Conservation (phyloP, 495 filamentous ascomycete species). For the Podospora pseudoanserina region DNA sequence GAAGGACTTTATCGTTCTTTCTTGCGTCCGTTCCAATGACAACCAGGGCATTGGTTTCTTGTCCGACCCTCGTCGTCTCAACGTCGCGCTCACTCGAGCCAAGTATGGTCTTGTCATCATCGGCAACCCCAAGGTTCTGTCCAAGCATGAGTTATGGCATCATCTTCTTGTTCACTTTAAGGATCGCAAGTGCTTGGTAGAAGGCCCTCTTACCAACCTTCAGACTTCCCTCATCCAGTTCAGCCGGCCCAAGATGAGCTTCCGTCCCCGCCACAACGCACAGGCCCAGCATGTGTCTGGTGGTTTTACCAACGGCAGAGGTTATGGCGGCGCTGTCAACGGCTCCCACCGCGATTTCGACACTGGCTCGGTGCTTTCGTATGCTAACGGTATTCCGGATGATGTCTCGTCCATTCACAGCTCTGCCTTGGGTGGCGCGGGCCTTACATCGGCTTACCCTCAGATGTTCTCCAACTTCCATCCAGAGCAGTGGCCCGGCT, state of each 20-base stretch:
- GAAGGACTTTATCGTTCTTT: conserved; percentile 98
- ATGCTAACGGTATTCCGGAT: conserved; percentile 68
- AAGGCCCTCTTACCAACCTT: conserved; percentile 93
- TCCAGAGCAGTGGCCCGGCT: conserved; percentile 80
- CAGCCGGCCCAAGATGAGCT: conserved; percentile 85
- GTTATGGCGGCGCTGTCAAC: conserved; percentile 40
- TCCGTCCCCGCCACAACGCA: conserved; percentile 65
- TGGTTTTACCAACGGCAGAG: conserved; percentile 56
- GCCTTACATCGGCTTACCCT: conserved; percentile 74
- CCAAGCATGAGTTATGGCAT: conserved; percentile 98
- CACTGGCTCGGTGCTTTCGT: conserved; percentile 80
- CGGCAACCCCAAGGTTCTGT: conserved; percentile 95
- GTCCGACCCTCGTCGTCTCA: conserved; percentile 95
- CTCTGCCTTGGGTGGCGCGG: conserved; percentile 80
- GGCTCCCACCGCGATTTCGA: conserved; percentile 71
- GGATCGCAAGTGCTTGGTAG: conserved; percentile 91
- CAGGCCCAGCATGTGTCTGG: conserved; percentile 62
- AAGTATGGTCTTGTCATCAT: conserved; percentile 96
- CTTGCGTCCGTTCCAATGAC: conserved; percentile 97
- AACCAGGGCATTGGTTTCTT: conserved; percentile 99
- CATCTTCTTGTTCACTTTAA: conserved; percentile 96
- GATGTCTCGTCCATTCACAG: conserved; percentile 96
- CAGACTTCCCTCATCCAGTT: conserved; percentile 95
- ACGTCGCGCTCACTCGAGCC: conserved; percentile 96
- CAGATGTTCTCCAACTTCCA: conserved; percentile 94